phyloP scores from a whole-genome alignment of 352 stramenopile genomes.

The Globisporangium splendens region DNA sequence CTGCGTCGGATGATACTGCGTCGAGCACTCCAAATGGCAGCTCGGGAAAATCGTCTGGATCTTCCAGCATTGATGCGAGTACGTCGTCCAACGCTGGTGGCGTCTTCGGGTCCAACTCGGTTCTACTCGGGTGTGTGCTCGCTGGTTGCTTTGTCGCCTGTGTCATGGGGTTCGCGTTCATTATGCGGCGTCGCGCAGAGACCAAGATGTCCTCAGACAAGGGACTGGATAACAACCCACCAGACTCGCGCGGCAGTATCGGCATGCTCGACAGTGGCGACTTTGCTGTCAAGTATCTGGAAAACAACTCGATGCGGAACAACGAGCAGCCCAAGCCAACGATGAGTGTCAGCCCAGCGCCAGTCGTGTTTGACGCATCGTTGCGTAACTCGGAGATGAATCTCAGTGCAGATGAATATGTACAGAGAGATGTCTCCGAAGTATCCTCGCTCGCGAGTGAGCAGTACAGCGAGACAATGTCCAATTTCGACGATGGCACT shows the following conservation, averaged over 20 bases:
- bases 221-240: slow-evolving; percentile 12
- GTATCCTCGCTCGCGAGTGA: slow-evolving; percentile 41
- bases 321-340: slow-evolving; percentile 25
- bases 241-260: slow-evolving; percentile 21
- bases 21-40: neutral
- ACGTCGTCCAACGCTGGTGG: slow-evolving; percentile 6
- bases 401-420: slow-evolving; percentile 26
- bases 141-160: slow-evolving; percentile 29
- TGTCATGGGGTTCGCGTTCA: slow-evolving; percentile 33
- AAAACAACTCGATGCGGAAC: slow-evolving; percentile 45
- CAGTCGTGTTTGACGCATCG: slow-evolving; percentile 33
- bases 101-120: slow-evolving; percentile 21
- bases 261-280: slow-evolving; percentile 41
- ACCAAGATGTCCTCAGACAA: slow-evolving; percentile 29
- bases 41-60: slow-evolving; percentile 5
- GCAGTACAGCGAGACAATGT: slow-evolving; percentile 42
- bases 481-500: slow-evolving; percentile 54
- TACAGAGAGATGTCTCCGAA: slow-evolving; percentile 35
- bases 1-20: neutral
- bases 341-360: slow-evolving; percentile 31
- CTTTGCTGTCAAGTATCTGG: slow-evolving; percentile 30
- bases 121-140: slow-evolving; percentile 36
- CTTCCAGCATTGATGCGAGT: slow-evolving; percentile 11
- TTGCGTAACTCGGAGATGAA: slow-evolving; percentile 43
- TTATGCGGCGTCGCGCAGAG: slow-evolving; percentile 46